Conservation (phyloP, 352 stramenopile genomes). For the Elongisporangium anandrum region DNA sequence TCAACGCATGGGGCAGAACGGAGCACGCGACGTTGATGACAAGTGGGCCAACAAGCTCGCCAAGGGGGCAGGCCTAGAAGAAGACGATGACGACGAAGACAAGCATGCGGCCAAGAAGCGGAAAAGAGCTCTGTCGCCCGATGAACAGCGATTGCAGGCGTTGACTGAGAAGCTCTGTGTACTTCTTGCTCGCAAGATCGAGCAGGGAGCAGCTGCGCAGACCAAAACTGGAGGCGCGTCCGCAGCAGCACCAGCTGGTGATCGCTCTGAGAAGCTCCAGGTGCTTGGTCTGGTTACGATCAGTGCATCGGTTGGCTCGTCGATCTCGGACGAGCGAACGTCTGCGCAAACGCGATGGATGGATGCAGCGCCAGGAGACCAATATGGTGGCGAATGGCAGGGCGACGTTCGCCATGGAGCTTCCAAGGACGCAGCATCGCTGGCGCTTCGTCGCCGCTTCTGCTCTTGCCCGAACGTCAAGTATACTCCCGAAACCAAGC, state of each 20-base stretch:
- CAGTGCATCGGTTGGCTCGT: slow-evolving; percentile 49
- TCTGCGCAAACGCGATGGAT: slow-evolving; percentile 84
- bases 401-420: slow-evolving; percentile 69
- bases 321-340: slow-evolving; percentile 48
- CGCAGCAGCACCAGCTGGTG: slow-evolving; percentile 17
- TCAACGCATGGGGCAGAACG: slow-evolving; percentile 28
- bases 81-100: slow-evolving; percentile 33
- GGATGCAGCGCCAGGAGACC: slow-evolving; percentile 41
- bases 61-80: slow-evolving; percentile 42
- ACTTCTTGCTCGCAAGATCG: slow-evolving; percentile 33
- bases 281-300: slow-evolving; percentile 55
- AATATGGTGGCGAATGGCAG: slow-evolving; percentile 58
- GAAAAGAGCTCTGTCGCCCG: slow-evolving; percentile 32
- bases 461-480: slow-evolving; percentile 15
- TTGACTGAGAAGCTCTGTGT: slow-evolving; percentile 71
- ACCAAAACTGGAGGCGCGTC: background rate
- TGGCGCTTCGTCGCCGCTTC: slow-evolving; percentile 39
- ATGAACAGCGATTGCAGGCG: slow-evolving; percentile 68
- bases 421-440: slow-evolving; percentile 65
- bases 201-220: slow-evolving; percentile 6
- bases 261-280: slow-evolving; percentile 59
- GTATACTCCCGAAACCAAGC: background rate
- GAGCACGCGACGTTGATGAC: slow-evolving; percentile 23
- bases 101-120: slow-evolving; percentile 32
- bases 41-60: slow-evolving; percentile 64